Evolutionary conservation across 2,329 filamentous ascomycete genomes (phyloP), one percentile per base, ranked within the genome.

Genomic region (Trichoderma asperellum): DNA sequence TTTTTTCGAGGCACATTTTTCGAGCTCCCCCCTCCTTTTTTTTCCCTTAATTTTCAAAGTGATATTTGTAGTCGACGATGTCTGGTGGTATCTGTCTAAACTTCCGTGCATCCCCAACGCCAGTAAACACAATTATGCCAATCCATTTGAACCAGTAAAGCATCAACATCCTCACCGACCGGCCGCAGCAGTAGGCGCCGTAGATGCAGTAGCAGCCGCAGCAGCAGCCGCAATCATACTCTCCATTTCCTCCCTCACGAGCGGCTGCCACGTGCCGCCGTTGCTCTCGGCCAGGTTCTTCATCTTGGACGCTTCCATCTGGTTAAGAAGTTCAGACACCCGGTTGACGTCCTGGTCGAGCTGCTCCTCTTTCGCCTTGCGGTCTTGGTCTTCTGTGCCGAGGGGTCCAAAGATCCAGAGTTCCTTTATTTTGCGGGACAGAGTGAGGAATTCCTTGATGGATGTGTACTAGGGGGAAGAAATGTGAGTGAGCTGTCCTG

Each of bases 371-470:
- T 79, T 79, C 11, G 76, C 77, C 63, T 76, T 76, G 52, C 76
- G 75, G 53, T 77, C 76, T 24, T 75, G 75, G 68, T 82, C 79
- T 47, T 78, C 77, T 68, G 79, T 73, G 68, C 81, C 79, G 34
- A 84, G 78, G 59, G 83, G 76, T 0, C 82, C 79, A 68, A 82
- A 80, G 64, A 84, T 74, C 83, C 83, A 81, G 61, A 83, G 77
- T 75, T 85, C 78, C 72, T 85, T 83, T 76, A 84, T 77, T 59
- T 79, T 78, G 64, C 82, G 81, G 29, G 80, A 81, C 4, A 83
- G 77, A 5, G 81, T 76, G 67, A 83, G 78, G 8, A 83, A 81
- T 56, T 83, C 81, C 67, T 83, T 83, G 73, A 83, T 77, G 24
- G 80, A 81, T 1, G 80, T 78, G 74, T 82, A 80, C 81, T 83